Percentiles rank a stretch among this genome's conserved stretches.
Conservation (phyloP, 306 rosid species). For the Carpinus viminea region DNA sequence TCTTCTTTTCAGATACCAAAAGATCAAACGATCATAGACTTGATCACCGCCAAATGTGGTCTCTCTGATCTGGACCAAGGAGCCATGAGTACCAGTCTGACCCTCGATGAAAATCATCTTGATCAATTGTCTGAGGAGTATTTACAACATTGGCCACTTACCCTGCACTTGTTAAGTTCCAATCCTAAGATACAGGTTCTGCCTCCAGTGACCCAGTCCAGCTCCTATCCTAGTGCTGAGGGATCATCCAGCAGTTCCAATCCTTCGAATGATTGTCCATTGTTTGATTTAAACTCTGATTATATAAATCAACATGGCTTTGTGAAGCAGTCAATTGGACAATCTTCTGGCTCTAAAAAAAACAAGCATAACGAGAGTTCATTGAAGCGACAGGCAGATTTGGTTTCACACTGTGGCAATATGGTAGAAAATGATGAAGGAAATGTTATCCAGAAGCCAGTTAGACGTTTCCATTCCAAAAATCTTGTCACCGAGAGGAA, state of each 20-base stretch:
- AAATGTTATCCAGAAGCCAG: constrained; percentile 30
- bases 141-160: constrained; percentile 21
- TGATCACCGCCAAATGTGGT: constrained; percentile 44
- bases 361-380: constrained; percentile 23
- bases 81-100: constrained; percentile 28
- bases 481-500: constrained; percentile 79
- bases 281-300: constrained; percentile 37
- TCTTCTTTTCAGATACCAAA: constrained; percentile 56
- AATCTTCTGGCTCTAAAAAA: constrained; percentile 25
- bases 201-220: constrained; percentile 30
- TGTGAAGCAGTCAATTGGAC: constrained; percentile 28
- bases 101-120: constrained; percentile 31
- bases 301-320: constrained; percentile 21
- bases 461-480: constrained; percentile 45
- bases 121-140: constrained; percentile 23
- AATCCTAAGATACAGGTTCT: constrained; percentile 32
- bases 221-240: constrained; percentile 52
- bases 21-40: constrained; percentile 51
- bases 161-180: constrained; percentile 23
- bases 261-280: constrained; percentile 49
- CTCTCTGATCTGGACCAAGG: constrained; percentile 43
- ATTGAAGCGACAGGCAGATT: constrained; percentile 27
- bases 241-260: constrained; percentile 56
- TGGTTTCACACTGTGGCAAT: constrained; percentile 30
- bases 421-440: constrained; percentile 32